Base-by-base conservation (phyloP, 2,329 filamentous ascomycete genomes). In the Dothistroma septosporum region DNA sequence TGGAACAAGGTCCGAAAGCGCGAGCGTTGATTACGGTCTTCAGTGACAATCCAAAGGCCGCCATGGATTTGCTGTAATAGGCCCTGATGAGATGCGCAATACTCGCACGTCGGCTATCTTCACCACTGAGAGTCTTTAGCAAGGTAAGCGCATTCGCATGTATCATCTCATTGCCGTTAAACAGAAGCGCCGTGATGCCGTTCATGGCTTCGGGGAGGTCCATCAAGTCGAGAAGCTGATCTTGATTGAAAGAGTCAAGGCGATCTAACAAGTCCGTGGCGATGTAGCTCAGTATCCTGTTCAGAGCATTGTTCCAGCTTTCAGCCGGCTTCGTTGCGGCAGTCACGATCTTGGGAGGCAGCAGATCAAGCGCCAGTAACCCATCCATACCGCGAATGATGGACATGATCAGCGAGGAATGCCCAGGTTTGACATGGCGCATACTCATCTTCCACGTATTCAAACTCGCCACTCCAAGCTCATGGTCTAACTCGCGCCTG, bases 141-240 rank as follows among this genome's bases (percentile, higher is more conserved):
- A 97, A 79, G 66, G 92, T 89, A 7, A 92, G 84, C 0, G 90
- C 87, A 16, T 90, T 88, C 72, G 92, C 88, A 63, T 91, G 91
- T 35, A 94, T 87, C 60, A 87, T 83, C 59, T 89, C 80, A 66
- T 95, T 88, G 16, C 91, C 90, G 48, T 92, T 92, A 59, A 97
- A 86, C 7, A 97, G 84, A 19, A 91, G 83, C 4, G 88, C 87
- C 50, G 96, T 85, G 47, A 96, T 82, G 41, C 90, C 85, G 65
- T 87, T 86, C 61, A 90, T 88, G 7, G 87, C 87, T 47, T 85
- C 78, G 21, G 84, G 82, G 60, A 88, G 85, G 56, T 84, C 80
- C 69, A 90, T 91, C 11, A 97, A 77, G 24, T 83, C 78, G 60
- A 86, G 83, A 46, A 97, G 79, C 61, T 93, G 85, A 4, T 82